Base-by-base conservation (phyloP, 441 rosid genomes). In the Metrosideros polymorpha region DNA sequence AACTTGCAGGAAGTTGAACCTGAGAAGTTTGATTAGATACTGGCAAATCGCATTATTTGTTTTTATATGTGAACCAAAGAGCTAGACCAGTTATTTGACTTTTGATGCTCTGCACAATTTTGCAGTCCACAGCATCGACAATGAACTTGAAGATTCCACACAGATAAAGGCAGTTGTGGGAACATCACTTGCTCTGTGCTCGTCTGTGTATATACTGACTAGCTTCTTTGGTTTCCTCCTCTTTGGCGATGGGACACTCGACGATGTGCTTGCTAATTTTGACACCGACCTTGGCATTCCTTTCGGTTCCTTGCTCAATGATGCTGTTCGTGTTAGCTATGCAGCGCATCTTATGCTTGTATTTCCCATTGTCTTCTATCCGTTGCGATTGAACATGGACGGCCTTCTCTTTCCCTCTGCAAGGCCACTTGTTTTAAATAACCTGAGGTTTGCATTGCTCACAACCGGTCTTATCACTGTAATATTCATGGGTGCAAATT, bases 281-380 rank as follows among this genome's bases (percentile, higher is more conserved):
- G 99, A 98, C 84, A 85, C 94, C 1, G 91, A 95, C 89, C 99
- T 98, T 50, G 96, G 98, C 83, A 96, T 96, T 89, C 99, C 98
- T 82, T 91, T 91, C 52, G 86, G 99, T 79, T 93, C 98, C 83
- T 53, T 98, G 63, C 95, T 96, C 56, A 95, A 92, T 83, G 99
- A 96, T 82, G 98, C 94, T 17, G 98, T 98, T 87, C 98, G 99
- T 88, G 94, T 96, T 82, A 98, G 99, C 90, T 98, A 98, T 18
- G 97, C 94, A 14, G 98, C 93, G 66, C 99, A 98, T 88, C 98
- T 98, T 56, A 98, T 98, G 99, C 98, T 98, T 9, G 99, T 98
- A 9, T 96, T 96, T 92, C 99, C 99, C 5, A 89, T 98, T 76
- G 98, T 95, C 88, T 98, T 98, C 94, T 93, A 90, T 85, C 99